Base-by-base conservation (phyloP, 176 grass and related monocot genomes). In the Neostapfia colusana region DNA sequence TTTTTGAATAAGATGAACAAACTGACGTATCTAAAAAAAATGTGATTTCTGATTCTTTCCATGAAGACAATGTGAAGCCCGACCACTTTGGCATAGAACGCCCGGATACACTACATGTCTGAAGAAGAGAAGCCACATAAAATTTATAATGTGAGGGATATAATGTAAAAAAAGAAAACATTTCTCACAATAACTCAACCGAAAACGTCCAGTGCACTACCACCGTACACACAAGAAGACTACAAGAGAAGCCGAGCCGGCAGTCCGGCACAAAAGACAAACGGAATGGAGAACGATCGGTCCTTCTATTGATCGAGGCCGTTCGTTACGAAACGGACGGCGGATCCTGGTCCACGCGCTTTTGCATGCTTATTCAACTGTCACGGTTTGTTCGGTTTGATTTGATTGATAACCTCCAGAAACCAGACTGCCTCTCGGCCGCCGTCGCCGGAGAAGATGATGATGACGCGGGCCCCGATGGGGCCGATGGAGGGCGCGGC, bases 381-480 rank as follows among this genome's bases (percentile, higher is more conserved):
- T 36, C 24, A 61, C 43, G 63, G 70, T 81, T 78, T 39, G 71
- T 79, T 74, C 57, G 40, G n/a, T n/a, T n/a, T n/a, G n/a, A n/a
- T 28, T 79, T 43, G 74, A 66, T 46, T 49, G 51, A 60, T 62
- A 61, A 45, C 25, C 4, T 70, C 24, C 70, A 69, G 53, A 56
- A 23, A 56, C n/a, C n/a, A n/a, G n/a, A n/a, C n/a, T n/a, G n/a
- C 6, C 27, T 10, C 49, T 36, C 46, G 39, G 39, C 57, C 60
- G 65, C 28, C 68, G 63, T 69, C 57, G 25, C 25, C 67, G 40
- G 75, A 14, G 6, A 87, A 65, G 65, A 97, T 93, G 93, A 88
- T 93, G 90, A 93, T 88, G 93, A 97, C 93, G 8, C 87, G 89
- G 73, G 82, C 79, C 38, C 90, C 90, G 40, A 89, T 93, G 85